Percentiles rank a stretch among this genome's conserved stretches.
These are phyloP conservation scores for Linderniella brevidens DNA, from an alignment of 257 asterid genomes.

Conservation along the genomic window DNA sequence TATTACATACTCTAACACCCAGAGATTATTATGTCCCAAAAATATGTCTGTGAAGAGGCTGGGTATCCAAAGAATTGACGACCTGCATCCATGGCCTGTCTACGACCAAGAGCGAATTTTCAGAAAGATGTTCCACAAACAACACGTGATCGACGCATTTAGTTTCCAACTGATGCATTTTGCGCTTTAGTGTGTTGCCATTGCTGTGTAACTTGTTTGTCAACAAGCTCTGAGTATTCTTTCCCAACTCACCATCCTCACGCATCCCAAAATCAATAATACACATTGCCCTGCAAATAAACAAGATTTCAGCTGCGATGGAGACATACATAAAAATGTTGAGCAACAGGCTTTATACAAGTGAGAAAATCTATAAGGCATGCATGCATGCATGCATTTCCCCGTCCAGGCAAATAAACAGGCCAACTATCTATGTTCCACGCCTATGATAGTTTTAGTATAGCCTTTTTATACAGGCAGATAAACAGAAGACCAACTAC, in stretches of 20 bases:
- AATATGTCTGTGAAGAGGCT: constrained; percentile 87
- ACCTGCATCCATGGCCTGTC: constrained; percentile 86
- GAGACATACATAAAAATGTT: constrained; percentile 1
- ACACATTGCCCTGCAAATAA: constrained; percentile 62
- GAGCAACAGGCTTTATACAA: background rate
- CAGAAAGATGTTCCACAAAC: constrained; percentile 78
- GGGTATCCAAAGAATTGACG: constrained; percentile 45
- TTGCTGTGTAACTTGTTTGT: constrained; percentile 25
- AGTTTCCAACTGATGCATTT: constrained; percentile 31
- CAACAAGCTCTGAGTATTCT: constrained; percentile 18
- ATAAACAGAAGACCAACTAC: too few species aligned
- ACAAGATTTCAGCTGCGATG: constrained; percentile 12
- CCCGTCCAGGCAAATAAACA: too few species aligned
- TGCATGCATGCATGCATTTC: too few species aligned
- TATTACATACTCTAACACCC: too few species aligned
- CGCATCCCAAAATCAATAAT: constrained; percentile 72
- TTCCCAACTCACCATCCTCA: constrained; percentile 22
- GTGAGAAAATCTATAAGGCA: too few species aligned
- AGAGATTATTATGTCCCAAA: constrained; percentile 44
- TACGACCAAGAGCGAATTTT: constrained; percentile 63
- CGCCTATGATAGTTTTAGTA: too few species aligned
- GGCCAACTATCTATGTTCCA: too few species aligned
- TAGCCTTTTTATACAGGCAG: too few species aligned
- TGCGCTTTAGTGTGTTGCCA: constrained; percentile 53
- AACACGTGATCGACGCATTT: constrained; percentile 58